A percentile compares a stretch with the other conserved stretches of the same genome.
These are phyloP conservation scores for Phytomonas sp. DNA, from an alignment of 208 protist genomes.

Conservation along the genomic window DNA sequence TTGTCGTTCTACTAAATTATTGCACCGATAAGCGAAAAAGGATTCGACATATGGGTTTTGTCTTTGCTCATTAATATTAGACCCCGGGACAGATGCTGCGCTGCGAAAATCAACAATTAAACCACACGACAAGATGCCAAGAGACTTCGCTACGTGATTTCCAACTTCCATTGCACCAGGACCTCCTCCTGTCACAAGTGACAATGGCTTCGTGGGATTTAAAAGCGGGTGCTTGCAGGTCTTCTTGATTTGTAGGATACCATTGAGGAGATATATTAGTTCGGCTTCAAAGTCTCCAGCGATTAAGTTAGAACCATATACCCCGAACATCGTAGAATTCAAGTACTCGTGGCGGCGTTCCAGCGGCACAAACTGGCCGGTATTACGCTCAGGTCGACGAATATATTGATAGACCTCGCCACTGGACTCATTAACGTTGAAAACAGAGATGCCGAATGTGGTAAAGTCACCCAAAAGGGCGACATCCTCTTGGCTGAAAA, in stretches of 20 bases:
- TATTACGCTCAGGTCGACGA: constrained; percentile 60
- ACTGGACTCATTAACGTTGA: constrained; percentile 72
- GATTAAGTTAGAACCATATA: constrained; percentile 90
- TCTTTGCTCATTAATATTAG: constrained; percentile 91
- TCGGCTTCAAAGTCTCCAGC: constrained; percentile 89
- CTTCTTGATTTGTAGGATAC: constrained; percentile 67
- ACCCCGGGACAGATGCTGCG: constrained; percentile 64
- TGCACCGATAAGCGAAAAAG: constrained; percentile 86
- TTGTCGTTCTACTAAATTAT: constrained; percentile 91
- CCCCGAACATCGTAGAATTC: constrained; percentile 84
- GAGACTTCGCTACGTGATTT: constrained; percentile 85
- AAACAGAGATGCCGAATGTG: constrained; percentile 85
- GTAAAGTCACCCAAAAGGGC: constrained; percentile 80
- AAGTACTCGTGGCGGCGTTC: constrained; percentile 83
- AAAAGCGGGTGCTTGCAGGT: constrained; percentile 62
- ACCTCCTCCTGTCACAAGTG: constrained; percentile 87
- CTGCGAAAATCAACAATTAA: constrained; percentile 89
- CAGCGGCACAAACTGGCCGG: constrained; percentile 81
- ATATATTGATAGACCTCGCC: constrained; percentile 86
- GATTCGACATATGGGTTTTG: constrained; percentile 88
- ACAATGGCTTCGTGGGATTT: constrained; percentile 65
- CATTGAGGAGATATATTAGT: constrained; percentile 73
- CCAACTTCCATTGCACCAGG: constrained; percentile 91
- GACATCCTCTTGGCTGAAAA: constrained; percentile 89
- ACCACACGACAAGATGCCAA: constrained; percentile 87